These are phyloP conservation scores for Fusarium sambucinum DNA, from an alignment of 2,329 filamentous ascomycete species.

Conservation along the genomic window DNA sequence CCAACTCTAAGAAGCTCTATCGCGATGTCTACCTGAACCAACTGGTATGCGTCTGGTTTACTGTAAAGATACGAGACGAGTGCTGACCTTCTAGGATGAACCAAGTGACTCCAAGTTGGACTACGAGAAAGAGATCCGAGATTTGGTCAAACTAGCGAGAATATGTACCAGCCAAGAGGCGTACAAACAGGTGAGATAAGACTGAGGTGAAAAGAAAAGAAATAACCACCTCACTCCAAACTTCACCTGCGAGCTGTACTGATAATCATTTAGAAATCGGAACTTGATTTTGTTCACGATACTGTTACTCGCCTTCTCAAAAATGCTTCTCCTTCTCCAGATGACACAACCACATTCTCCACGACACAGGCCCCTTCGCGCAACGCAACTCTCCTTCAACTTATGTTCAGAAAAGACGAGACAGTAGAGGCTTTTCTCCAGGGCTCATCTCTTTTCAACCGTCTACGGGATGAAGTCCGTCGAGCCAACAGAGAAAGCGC, in stretches of 20 bases:
- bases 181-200: conserved; percentile 56
- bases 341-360: conserved; percentile 46
- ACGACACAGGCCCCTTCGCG: conserved; percentile 60
- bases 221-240: not conserved
- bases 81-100: conserved; percentile 47
- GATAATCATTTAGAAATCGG: conserved; percentile 51
- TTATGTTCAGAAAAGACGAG: conserved; percentile 59
- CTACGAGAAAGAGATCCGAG: conserved; percentile 59
- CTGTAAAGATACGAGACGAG: not conserved
- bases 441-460: conserved; percentile 72
- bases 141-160: conserved; percentile 58
- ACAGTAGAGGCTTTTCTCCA: conserved; percentile 72
- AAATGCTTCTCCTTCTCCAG: conserved; percentile 55
- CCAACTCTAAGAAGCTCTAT: conserved; percentile 69
- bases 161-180: conserved; percentile 54
- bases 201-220: not conserved
- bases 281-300: conserved; percentile 63
- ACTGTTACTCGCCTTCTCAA: conserved; percentile 61
- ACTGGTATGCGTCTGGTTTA: conserved; percentile 58
- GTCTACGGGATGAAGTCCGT: conserved; percentile 59
- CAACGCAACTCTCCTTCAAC: conserved; percentile 59
- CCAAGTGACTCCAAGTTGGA: conserved; percentile 54
- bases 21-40: conserved; percentile 70
- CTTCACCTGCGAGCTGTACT: not conserved
- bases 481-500: conserved; percentile 50